A percentile compares a stretch with the other conserved stretches of the same genome.
Conservation (phyloP, 1,284 basidiomycete species). For the Mycosarcoma maydis region DNA sequence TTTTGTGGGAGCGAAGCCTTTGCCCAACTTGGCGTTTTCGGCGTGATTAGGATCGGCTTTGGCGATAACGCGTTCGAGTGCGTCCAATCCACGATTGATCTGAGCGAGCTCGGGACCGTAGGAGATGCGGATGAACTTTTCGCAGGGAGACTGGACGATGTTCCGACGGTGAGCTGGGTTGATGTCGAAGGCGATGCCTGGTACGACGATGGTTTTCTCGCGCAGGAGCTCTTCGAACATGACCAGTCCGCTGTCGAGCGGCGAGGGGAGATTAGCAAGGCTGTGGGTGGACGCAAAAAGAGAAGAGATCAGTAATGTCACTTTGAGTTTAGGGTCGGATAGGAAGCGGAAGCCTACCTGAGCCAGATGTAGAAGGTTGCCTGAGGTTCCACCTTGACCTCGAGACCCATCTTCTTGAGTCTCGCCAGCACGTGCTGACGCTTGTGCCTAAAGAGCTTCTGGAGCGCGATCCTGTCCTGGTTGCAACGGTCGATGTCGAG, state of each 20-base stretch:
- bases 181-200: conserved; percentile 77
- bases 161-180: conserved; percentile 74
- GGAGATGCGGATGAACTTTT: conserved; percentile 67
- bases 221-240: conserved; percentile 95
- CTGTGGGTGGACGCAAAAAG: conserved; percentile 44
- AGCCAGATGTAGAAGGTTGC: conserved; percentile 86
- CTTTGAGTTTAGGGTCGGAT: background rate
- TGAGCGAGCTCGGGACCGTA: conserved; percentile 87
- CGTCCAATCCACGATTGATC: conserved; percentile 83
- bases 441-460: conserved; percentile 83
- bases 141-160: conserved; percentile 81
- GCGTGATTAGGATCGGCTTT: conserved; percentile 70
- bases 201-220: conserved; percentile 87
- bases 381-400: conserved; percentile 42
- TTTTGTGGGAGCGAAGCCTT: conserved; percentile 34
- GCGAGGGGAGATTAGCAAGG: conserved; percentile 77
- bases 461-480: conserved; percentile 74
- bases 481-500: conserved; percentile 72
- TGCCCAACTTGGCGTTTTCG: conserved; percentile 68
- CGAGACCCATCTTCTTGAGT: conserved; percentile 74
- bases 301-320: no score
- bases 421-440: conserved; percentile 86
- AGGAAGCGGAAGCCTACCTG: background rate
- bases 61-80: conserved; percentile 80
- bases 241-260: conserved; percentile 84